phyloP scores from a whole-genome alignment of 805 yeast species.

The Pichia cephalocereana region DNA sequence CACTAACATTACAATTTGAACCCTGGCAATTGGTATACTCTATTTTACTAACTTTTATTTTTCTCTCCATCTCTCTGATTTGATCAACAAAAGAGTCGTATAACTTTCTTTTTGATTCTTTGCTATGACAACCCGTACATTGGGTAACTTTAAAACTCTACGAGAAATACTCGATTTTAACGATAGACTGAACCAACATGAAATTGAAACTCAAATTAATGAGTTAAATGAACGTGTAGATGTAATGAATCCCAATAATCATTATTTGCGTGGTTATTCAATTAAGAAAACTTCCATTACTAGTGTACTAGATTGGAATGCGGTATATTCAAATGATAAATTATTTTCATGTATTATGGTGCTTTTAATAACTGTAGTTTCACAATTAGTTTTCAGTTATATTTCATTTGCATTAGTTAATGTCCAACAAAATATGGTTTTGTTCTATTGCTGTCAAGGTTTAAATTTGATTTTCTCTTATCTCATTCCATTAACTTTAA shows the following conservation, averaged over 20 bases:
- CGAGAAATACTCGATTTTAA: slow-evolving; percentile 8
- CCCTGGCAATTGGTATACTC: too few species aligned
- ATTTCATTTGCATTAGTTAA: slow-evolving; percentile 21
- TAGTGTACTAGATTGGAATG: slow-evolving; percentile 19
- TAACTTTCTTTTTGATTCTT: background rate
- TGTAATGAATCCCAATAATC: background rate
- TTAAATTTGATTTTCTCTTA: slow-evolving; percentile 20
- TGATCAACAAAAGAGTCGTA: too few species aligned
- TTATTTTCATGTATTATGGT: slow-evolving; percentile 13
- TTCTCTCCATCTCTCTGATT: background rate
- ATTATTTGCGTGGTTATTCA: background rate
- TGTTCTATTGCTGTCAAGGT: slow-evolving; percentile 17
- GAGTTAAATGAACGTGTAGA: background rate
- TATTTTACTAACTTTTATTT: background rate
- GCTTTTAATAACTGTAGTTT: slow-evolving; percentile 17
- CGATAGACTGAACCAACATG: background rate
- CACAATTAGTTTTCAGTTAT: slow-evolving; percentile 21
- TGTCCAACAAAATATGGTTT: slow-evolving; percentile 16
- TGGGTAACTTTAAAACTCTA: slow-evolving; percentile 4
- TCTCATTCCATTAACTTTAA: slow-evolving; percentile 17
- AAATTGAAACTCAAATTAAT: background rate
- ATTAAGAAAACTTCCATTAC: slow-evolving; percentile 1
- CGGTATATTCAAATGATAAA: slow-evolving; percentile 17
- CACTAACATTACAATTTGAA: background rate
- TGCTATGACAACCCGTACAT: slow-evolving; percentile 10